Evolutionary conservation across 2,329 filamentous ascomycete genomes (phyloP).

Genomic region (Xylariaceae sp.): DNA sequence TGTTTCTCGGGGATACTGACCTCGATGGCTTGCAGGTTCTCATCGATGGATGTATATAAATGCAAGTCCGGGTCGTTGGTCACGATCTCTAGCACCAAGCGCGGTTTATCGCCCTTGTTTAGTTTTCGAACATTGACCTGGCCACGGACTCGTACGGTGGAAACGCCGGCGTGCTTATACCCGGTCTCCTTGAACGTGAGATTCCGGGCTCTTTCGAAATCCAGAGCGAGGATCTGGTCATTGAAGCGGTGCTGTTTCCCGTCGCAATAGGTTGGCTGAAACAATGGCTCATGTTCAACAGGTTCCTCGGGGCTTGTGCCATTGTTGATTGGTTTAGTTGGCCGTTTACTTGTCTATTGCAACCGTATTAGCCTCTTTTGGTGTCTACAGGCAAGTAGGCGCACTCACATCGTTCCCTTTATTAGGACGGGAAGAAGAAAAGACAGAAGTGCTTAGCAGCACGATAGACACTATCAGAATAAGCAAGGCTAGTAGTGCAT

Average conservation of each 20-base stretch:
- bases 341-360: constrained; percentile 32
- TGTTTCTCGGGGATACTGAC: constrained; percentile 48
- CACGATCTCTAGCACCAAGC: constrained; percentile 51
- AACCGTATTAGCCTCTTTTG: background rate
- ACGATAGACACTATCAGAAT: constrained; percentile 41
- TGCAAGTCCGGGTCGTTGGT: constrained; percentile 52
- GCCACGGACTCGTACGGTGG: constrained; percentile 50
- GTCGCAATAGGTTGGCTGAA: constrained; percentile 32
- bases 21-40: constrained; percentile 45
- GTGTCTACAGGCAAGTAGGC: background rate
- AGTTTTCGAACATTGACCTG: constrained; percentile 51
- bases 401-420: constrained; percentile 36
- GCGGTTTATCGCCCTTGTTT: constrained; percentile 40
- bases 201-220: constrained; percentile 44
- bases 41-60: constrained; percentile 43
- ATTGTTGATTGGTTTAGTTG: constrained; percentile 25
- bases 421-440: constrained; percentile 33
- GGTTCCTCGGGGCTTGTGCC: constrained; percentile 23
- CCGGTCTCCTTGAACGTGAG: constrained; percentile 50
- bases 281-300: constrained; percentile 24
- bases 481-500: constrained; percentile 36
- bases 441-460: constrained; percentile 32
- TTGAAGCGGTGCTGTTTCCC: constrained; percentile 38
- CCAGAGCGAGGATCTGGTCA: constrained; percentile 41
- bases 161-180: constrained; percentile 32